Evolutionary conservation across 1,284 basidiomycete species (phyloP).

Genomic region (Inonotus obliquus): DNA sequence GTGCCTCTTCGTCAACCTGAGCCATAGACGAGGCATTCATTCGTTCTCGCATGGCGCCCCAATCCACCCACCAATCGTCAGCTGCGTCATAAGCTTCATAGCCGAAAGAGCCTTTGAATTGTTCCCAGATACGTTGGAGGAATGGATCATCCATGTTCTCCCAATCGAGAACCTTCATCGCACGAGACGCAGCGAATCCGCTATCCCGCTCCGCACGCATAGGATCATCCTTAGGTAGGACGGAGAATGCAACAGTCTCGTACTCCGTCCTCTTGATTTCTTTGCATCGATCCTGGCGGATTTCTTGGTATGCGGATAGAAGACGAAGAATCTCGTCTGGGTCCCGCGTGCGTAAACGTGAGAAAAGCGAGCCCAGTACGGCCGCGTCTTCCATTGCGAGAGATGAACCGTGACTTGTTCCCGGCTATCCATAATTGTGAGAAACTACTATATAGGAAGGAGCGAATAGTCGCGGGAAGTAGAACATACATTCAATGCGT

Average conservation of each 20-base stretch:
- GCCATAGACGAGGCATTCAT: constrained; percentile 8
- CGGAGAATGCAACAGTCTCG: constrained; percentile 34
- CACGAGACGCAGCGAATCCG: constrained; percentile 28
- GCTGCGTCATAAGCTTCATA: constrained; percentile 19
- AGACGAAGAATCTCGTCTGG: constrained; percentile 47
- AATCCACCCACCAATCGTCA: constrained; percentile 19
- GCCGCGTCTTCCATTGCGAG: constrained; percentile 49
- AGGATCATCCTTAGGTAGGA: constrained; percentile 34
- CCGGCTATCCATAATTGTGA: constrained; percentile 4
- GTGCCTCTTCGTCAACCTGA: constrained; percentile 10
- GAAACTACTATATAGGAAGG: neutral
- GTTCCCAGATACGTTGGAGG: constrained; percentile 14
- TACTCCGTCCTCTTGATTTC: constrained; percentile 30
- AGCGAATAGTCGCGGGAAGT: neutral
- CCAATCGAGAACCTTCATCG: constrained; percentile 13
- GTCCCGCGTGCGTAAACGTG: constrained; percentile 36
- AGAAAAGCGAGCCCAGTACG: constrained; percentile 54
- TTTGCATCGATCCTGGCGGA: constrained; percentile 37
- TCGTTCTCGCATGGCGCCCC: constrained; percentile 12
- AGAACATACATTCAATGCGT: constrained; percentile 32
- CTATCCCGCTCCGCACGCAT: constrained; percentile 38
- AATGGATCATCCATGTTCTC: constrained; percentile 6
- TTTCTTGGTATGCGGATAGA: constrained; percentile 48
- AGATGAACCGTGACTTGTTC: constrained; percentile 13
- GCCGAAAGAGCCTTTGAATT: constrained; percentile 13